phyloP scores from a whole-genome alignment of 2,329 filamentous ascomycete species.

The Apiospora aurea region DNA sequence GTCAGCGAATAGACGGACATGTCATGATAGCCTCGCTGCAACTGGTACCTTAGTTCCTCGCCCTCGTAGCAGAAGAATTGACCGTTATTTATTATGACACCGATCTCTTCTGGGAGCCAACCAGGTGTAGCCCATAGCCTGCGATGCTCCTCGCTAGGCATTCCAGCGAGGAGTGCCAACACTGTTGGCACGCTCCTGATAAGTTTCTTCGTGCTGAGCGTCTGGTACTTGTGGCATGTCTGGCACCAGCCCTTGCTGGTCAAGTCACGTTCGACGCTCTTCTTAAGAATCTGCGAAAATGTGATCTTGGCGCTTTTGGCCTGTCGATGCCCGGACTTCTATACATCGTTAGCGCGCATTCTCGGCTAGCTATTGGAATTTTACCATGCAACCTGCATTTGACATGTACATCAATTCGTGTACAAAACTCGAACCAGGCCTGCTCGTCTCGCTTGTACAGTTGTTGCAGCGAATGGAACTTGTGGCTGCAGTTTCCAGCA shows the following conservation, averaged over 20 bases:
- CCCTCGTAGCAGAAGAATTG: conserved; percentile 96
- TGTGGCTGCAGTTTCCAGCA: conserved; percentile 74
- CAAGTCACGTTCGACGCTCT: conserved; percentile 87
- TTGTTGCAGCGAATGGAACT: conserved; percentile 83
- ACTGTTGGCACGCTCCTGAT: conserved; percentile 84
- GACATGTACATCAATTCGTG: conserved; percentile 82
- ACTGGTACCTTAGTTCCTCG: conserved; percentile 81
- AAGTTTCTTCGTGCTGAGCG: conserved; percentile 82
- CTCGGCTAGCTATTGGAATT: neutral
- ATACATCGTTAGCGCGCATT: conserved; percentile 32
- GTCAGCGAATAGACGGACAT: conserved; percentile 92
- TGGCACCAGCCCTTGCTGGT: conserved; percentile 93
- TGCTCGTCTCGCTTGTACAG: conserved; percentile 85
- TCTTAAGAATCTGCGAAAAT: conserved; percentile 93
- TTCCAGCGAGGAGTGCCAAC: conserved; percentile 86
- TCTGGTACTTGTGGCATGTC: conserved; percentile 89
- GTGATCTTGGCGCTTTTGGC: conserved; percentile 62
- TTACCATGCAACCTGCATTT: conserved; percentile 32
- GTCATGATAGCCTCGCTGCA: conserved; percentile 80
- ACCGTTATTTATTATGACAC: conserved; percentile 87
- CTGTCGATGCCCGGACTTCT: conserved; percentile 58
- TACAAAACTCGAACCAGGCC: conserved; percentile 79
- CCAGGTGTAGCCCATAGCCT: conserved; percentile 87
- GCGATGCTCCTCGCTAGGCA: conserved; percentile 74
- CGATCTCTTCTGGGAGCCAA: conserved; percentile 94